A percentile compares a stretch with the other conserved stretches of the same genome.
Evolutionary conservation across 2,329 filamentous ascomycete species (phyloP).

Genomic region (Myriosclerotinia curreyana): DNA sequence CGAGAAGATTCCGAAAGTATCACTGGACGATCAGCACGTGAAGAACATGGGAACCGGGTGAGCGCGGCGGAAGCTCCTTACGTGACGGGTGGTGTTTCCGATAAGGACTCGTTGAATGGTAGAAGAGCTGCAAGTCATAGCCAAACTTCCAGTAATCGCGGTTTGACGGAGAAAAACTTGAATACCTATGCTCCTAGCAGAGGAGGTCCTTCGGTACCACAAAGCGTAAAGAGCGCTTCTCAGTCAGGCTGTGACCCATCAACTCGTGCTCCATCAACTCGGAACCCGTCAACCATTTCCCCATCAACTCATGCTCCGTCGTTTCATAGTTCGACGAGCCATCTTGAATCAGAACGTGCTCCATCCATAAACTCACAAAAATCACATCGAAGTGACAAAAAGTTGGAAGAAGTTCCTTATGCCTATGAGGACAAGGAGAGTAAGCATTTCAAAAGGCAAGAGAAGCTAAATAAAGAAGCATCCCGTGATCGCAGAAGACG

Average conservation of each 20-base stretch:
- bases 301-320: not conserved
- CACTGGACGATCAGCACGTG: not conserved
- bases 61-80: not conserved
- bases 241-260: not conserved
- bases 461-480: too few species aligned
- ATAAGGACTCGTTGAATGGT: not conserved
- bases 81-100: not conserved
- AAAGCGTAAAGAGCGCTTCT: too few species aligned
- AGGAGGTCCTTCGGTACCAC: not conserved
- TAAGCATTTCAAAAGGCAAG: too few species aligned
- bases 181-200: not conserved
- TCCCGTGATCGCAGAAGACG: too few species aligned
- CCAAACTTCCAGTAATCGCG: not conserved
- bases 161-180: not conserved
- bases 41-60: not conserved
- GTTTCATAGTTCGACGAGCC: too few species aligned
- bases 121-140: not conserved
- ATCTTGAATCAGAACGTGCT: too few species aligned
- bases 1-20: not conserved
- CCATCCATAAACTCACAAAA: too few species aligned
- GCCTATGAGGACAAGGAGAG: too few species aligned
- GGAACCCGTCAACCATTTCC: not conserved
- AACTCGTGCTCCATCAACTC: not conserved
- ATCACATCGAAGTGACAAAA: too few species aligned
- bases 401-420: too few species aligned